phyloP scores from a whole-genome alignment of 495 filamentous ascomycete species.

The Beverwykella pulmonaria region DNA sequence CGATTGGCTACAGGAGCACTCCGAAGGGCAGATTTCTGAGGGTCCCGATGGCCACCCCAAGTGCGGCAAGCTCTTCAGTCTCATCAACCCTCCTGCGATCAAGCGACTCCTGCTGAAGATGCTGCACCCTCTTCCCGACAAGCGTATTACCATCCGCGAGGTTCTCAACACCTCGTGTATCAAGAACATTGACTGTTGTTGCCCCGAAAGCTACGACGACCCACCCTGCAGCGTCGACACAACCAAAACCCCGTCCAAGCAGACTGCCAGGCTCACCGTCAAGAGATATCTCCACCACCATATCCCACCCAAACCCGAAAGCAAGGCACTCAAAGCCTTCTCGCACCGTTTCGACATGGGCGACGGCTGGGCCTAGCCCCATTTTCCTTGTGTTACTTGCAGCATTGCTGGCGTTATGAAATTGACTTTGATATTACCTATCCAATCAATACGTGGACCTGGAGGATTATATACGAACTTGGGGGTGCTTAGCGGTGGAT shows the following conservation, averaged over 20 bases:
- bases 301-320: slow-evolving; percentile 39
- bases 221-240: slow-evolving; percentile 33
- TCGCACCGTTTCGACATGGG: slow-evolving; percentile 44
- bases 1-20: slow-evolving; percentile 58
- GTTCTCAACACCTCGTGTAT: slow-evolving; percentile 65
- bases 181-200: slow-evolving; percentile 70
- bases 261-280: slow-evolving; percentile 21
- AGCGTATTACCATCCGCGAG: slow-evolving; percentile 65
- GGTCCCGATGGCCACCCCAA: slow-evolving; percentile 50
- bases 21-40: slow-evolving; percentile 52
- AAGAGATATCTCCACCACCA: slow-evolving; percentile 41
- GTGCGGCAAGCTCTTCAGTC: slow-evolving; percentile 49
- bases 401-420: not conserved
- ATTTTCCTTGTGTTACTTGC: slow-evolving; percentile 1
- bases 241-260: slow-evolving; percentile 19
- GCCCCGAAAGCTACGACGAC: slow-evolving; percentile 45
- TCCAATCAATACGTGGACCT: not conserved
- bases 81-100: slow-evolving; percentile 56
- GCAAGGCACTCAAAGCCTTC: slow-evolving; percentile 27
- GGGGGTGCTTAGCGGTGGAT: not conserved
- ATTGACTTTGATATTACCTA: not conserved
- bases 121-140: slow-evolving; percentile 70
- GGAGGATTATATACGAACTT: not conserved
- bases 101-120: slow-evolving; percentile 70
- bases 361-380: slow-evolving; percentile 33